Base-by-base conservation (phyloP, 1,139 yeast species). In the Candida sp. region DNA sequence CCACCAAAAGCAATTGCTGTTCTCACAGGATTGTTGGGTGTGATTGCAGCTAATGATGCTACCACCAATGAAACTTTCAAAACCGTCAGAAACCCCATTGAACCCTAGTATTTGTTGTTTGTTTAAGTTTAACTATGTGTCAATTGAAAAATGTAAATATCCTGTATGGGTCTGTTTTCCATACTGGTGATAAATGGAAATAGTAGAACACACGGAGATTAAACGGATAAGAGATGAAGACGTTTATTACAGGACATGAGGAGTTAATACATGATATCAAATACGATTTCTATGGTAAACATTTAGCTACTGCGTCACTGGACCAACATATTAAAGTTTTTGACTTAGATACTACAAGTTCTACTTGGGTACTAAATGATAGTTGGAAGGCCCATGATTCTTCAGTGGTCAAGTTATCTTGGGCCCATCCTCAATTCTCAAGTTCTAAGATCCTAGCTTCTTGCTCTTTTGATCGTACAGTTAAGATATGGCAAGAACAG, bases 311-410 rank as follows among this genome's bases (percentile, higher is more conserved):
- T 0, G 90, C 95, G 45, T 87, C 96, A 6, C 86, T 95, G 0
- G 98, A 91, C 62, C 97, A 90, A 55, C 95, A 87, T 57, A 80
- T 91, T 50, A 88, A 88, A 57, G 91, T 91, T 33, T 91, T 89
- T 61, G 93, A 86, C 58, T 66, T 84, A 40, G 87, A 82, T 53
- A 63, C 79, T 11, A 50, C 68, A 23, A 64, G 79, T 5, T 68
- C 71, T 27, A 77, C 81, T 27, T 91, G 97, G 97, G 79, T 79
- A 12, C 65, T 86, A 44, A 82, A 84, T 53, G 97, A 90, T 63
- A 83, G 87, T 50, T 91, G 97, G 95, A 87, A 87, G 54, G 98
- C 98, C 1, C 99, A 93, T 60, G 97, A 93, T 55, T 84, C 96
- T 5, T 82, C 91, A 50, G 79, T 93, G 27, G 86, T 88, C 38